Conservation (phyloP, 2,329 filamentous ascomycete species). For the Phialophora tarda region DNA sequence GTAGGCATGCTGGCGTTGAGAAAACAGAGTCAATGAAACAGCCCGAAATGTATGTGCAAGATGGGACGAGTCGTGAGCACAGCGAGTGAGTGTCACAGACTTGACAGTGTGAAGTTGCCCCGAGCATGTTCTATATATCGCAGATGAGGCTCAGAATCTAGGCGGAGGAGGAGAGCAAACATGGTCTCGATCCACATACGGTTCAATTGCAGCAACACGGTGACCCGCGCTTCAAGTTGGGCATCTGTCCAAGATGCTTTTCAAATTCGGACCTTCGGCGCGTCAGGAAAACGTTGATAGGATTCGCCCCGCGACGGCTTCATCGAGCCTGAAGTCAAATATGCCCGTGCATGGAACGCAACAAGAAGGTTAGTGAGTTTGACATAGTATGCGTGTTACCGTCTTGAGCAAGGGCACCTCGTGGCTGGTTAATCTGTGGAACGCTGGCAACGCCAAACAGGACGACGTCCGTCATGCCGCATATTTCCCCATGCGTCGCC, state of each 20-base stretch:
- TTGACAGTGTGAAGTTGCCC: slow-evolving; percentile 26
- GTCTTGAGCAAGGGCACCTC: slow-evolving; percentile 33
- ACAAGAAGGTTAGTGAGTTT: slow-evolving; percentile 35
- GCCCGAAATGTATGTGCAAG: slow-evolving; percentile 38
- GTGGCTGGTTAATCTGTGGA: slow-evolving; percentile 33
- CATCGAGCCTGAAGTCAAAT: slow-evolving; percentile 37
- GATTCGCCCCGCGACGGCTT: slow-evolving; percentile 30
- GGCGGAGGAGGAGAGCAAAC: slow-evolving; percentile 30
- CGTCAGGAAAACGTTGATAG: slow-evolving; percentile 25
- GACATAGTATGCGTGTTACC: slow-evolving; percentile 32
- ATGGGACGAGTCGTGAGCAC: slow-evolving; percentile 34
- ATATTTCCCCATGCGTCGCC: slow-evolving; percentile 32
- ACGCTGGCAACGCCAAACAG: slow-evolving; percentile 32
- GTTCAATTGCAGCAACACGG: slow-evolving; percentile 10
- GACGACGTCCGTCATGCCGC: slow-evolving; percentile 33
- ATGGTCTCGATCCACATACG: slow-evolving; percentile 30
- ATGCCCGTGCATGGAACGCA: slow-evolving; percentile 30
- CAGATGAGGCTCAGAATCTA: slow-evolving; percentile 19
- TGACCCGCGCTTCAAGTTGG: slow-evolving; percentile 25
- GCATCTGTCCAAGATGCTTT: slow-evolving; percentile 33
- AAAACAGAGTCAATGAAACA: slow-evolving; percentile 30
- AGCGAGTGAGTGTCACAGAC: slow-evolving; percentile 38
- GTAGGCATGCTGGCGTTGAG: slow-evolving; percentile 35
- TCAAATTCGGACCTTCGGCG: slow-evolving; percentile 32
- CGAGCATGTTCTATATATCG: slow-evolving; percentile 36